Evolutionary conservation across 257 asterid genomes (phyloP).

Genomic region (Hygrophila difformis): DNA sequence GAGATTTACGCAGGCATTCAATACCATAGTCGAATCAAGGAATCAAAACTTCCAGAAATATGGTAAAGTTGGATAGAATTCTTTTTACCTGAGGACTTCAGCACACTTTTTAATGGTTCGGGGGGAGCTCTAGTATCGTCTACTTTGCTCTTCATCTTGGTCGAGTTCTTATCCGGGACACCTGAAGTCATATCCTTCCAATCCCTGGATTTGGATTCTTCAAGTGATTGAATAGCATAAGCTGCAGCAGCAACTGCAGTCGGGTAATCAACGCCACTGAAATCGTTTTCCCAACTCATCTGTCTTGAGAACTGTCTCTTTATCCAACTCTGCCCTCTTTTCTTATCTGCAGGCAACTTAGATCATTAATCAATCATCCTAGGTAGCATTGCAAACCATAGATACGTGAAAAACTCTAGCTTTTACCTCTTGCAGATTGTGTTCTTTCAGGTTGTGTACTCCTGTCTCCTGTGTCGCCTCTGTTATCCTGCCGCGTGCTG

Average conservation of each 20-base stretch:
- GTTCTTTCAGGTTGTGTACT: not conserved
- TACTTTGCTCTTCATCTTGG: constrained; percentile 30
- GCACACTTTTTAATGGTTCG: constrained; percentile 34
- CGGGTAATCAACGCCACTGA: constrained; percentile 37
- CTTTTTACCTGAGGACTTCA: constrained; percentile 42
- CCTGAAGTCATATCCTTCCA: constrained; percentile 11
- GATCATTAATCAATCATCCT: not conserved
- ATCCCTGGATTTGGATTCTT: constrained; percentile 32
- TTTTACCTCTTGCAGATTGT: not conserved
- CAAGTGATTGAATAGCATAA: constrained; percentile 59
- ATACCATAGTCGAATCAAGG: constrained; percentile 5
- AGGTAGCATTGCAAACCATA: not conserved
- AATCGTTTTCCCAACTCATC: constrained; percentile 44
- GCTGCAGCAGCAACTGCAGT: constrained; percentile 91
- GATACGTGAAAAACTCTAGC: not conserved
- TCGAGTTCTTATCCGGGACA: constrained; percentile 24
- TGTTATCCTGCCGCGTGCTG: constrained; percentile 22
- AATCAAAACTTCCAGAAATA: not conserved
- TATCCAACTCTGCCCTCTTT: constrained; percentile 49
- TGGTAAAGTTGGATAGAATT: not conserved
- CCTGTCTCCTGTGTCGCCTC: constrained; percentile 28
- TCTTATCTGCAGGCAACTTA: constrained; percentile 38
- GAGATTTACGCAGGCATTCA: not conserved
- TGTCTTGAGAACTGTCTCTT: constrained; percentile 54
- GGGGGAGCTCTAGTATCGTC: constrained; percentile 21